Evolutionary conservation across 345 rosid species (phyloP).

Genomic region (Salix koriyanagi): DNA sequence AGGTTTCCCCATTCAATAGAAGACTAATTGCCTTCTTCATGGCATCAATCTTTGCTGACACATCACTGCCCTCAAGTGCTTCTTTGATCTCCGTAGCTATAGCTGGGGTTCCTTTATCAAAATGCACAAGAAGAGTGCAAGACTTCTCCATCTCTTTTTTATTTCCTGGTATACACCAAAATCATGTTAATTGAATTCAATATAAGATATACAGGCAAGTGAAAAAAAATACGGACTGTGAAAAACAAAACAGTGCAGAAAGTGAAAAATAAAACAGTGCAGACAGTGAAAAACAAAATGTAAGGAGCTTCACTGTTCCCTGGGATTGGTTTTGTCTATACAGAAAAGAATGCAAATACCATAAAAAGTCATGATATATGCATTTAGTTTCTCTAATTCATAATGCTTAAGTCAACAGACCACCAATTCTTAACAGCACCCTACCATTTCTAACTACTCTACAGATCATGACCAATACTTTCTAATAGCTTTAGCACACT

Average conservation of each 20-base stretch:
- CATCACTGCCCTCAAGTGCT: conserved; percentile 83
- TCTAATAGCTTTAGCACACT: not conserved
- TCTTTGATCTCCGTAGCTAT: conserved; percentile 88
- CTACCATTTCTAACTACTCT: not conserved
- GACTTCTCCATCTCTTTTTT: conserved; percentile 74
- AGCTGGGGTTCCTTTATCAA: conserved; percentile 84
- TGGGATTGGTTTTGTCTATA: not conserved
- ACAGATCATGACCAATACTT: not conserved
- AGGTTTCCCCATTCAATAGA: conserved; percentile 79
- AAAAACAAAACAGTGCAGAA: not conserved
- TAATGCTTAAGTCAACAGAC: not conserved
- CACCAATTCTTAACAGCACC: not conserved
- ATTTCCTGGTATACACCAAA: conserved; percentile 7
- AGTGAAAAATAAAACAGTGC: not conserved
- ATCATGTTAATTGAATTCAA: not conserved
- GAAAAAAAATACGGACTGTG: not conserved
- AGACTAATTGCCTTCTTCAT: conserved; percentile 92
- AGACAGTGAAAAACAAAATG: not conserved
- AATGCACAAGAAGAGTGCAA: conserved; percentile 66
- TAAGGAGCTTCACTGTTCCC: not conserved
- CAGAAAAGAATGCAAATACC: not conserved
- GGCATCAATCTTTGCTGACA: conserved; percentile 62
- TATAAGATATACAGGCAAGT: not conserved
- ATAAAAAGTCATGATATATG: not conserved
- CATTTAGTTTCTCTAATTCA: not conserved